phyloP scores from a whole-genome alignment of 306 rosid genomes.

The Acmispon strigosus region DNA sequence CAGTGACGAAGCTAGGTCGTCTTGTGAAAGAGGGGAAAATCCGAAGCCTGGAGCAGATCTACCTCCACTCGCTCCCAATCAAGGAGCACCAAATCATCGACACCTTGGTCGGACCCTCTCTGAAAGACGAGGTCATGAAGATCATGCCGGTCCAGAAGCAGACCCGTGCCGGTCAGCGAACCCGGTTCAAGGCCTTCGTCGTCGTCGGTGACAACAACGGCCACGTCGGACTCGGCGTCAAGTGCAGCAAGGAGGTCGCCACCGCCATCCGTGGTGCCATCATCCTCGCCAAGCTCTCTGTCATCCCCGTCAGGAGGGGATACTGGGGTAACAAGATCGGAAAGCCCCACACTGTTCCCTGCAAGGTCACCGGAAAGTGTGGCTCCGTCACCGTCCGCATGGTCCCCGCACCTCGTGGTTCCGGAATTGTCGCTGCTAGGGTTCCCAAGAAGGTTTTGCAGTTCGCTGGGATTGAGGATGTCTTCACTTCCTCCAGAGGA shows the following conservation, averaged over 20 bases:
- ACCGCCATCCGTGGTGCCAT: constrained; percentile 33
- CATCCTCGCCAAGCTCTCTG: constrained; percentile 20
- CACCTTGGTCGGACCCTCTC: constrained; percentile 5
- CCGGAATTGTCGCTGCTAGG: constrained; percentile 33
- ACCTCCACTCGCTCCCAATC: constrained; percentile 31
- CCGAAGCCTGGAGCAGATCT: constrained; percentile 23
- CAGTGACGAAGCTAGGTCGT: constrained; percentile 30
- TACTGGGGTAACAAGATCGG: constrained; percentile 38
- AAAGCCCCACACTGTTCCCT: constrained; percentile 27
- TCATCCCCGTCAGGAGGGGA: constrained; percentile 25
- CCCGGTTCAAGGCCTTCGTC: constrained; percentile 37
- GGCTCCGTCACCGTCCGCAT: constrained; percentile 29
- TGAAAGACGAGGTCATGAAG: constrained; percentile 33
- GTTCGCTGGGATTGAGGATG: constrained; percentile 30
- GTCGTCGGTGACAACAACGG: constrained; percentile 26
- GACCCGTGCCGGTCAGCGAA: constrained; percentile 32
- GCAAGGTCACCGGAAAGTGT: constrained; percentile 32
- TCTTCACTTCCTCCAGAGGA: constrained; percentile 31
- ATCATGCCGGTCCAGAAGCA: constrained; percentile 38
- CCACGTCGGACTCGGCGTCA: constrained; percentile 31
- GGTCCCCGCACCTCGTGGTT: constrained; percentile 35
- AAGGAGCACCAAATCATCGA: constrained; percentile 30
- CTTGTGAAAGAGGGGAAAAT: constrained; percentile 20
- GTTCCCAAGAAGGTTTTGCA: constrained; percentile 36
- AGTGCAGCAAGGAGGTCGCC: constrained; percentile 33